These are phyloP conservation scores for Trametes coccinea DNA, from an alignment of 768 basidiomycete species.

Conservation along the genomic window DNA sequence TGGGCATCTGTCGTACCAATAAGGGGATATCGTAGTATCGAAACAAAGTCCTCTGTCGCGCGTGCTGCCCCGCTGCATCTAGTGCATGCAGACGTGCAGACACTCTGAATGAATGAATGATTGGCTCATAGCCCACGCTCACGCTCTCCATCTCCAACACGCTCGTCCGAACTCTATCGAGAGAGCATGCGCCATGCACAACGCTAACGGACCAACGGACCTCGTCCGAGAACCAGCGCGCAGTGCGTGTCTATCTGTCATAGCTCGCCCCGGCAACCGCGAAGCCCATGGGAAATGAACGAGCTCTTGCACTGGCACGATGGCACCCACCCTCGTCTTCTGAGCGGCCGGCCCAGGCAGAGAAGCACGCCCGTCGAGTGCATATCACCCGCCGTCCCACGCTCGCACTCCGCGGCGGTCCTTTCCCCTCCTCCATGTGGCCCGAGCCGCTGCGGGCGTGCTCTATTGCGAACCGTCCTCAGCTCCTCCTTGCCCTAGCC, in stretches of 20 bases:
- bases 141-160: no score
- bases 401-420: conserved; percentile 4
- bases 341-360: conserved; percentile 5
- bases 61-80: no score
- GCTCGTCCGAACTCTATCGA: no score
- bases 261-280: conserved; percentile 15
- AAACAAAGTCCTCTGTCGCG: no score
- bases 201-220: conserved; percentile 14
- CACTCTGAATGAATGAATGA: no score
- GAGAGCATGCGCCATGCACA: not conserved
- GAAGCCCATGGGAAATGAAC: conserved; percentile 22
- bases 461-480: conserved; percentile 11
- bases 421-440: not conserved
- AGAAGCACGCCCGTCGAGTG: conserved; percentile 10
- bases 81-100: no score
- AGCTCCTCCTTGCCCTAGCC: not conserved
- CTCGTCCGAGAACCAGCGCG: conserved; percentile 1
- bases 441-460: not conserved
- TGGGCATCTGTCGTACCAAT: no score
- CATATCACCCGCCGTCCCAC: conserved; percentile 8
- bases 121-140: no score
- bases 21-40: no score
- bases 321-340: conserved; percentile 4
- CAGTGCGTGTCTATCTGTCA: conserved; percentile 17
- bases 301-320: not conserved